Percentiles rank a stretch among this genome's conserved stretches.
Evolutionary conservation across 108 stramenopile species (phyloP).

Genomic region (Cylindrotheca fusiformis): DNA sequence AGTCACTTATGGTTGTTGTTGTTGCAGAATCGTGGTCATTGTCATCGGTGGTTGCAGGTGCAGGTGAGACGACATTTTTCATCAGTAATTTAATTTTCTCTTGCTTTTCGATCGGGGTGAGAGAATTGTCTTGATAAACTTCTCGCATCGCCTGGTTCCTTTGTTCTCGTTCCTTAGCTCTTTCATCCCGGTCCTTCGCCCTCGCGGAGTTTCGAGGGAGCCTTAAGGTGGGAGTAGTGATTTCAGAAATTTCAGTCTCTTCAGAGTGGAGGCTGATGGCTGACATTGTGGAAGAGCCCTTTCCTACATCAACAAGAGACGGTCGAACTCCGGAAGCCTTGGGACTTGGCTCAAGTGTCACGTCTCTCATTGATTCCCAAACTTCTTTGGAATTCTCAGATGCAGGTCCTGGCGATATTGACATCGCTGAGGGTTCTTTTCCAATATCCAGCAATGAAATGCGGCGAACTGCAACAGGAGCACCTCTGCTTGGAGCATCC

Average conservation of each 20-base stretch:
- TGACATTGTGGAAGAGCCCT: background rate
- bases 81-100: too few relatives aligned
- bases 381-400: background rate
- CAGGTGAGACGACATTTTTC: too few relatives aligned
- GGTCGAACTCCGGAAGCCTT: background rate
- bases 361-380: background rate
- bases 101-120: background rate
- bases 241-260: background rate
- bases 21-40: too few relatives aligned
- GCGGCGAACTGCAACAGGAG: background rate
- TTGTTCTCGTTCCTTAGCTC: background rate
- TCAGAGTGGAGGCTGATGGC: background rate
- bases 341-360: background rate
- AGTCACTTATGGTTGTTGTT: conserved; percentile 2
- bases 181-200: too few relatives aligned
- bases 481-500: background rate
- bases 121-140: background rate
- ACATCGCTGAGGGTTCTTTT: background rate
- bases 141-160: background rate
- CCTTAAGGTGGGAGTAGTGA: too few relatives aligned
- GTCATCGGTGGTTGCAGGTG: too few relatives aligned
- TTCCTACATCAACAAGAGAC: background rate
- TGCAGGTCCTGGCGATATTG: background rate
- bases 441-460: background rate
- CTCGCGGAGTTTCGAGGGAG: too few relatives aligned